Evolutionary conservation across 306 rosid species (phyloP), one percentile per base, ranked within the genome.

Genomic region (Cucumis melo): DNA sequence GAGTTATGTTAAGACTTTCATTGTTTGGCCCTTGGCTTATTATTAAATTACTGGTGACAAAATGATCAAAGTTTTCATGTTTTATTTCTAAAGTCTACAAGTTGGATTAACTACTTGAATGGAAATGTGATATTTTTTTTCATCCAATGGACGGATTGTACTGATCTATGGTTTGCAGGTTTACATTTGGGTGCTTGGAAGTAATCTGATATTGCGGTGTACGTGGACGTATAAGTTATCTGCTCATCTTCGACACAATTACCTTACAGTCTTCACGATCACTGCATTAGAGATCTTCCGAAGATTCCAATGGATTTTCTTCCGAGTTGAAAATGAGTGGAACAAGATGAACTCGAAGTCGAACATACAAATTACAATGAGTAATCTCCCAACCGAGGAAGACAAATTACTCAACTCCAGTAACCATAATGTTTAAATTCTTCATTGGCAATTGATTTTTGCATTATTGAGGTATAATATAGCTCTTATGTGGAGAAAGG

Each of bases 171-270:
- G 76, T 34, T 27, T 79, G 82, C 97, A 95, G 99, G 96, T 95
- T 61, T 92, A 88, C 80, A 36, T 90, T 78, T 95, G 99, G 99
- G 99, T 92, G 83, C 82, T 95, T 56, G 89, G 89, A 75, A 95
- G 98, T 86, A 95, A 95, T 85, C 89, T 92, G 82, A 72, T 95
- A 77, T 73, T 95, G 81, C 98, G 99, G 42, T 95, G 99, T 86
- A 87, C 99, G 0, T 95, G 99, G 99, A 95, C 99, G n/a, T 95
- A 95, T 84, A 95, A 95, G 92, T 87, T 95, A 36, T 95, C 99
- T 68, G 89, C 99, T 46, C 99, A 95, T 92, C 97, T 95, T 70
- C 99, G 99, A 38, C 96, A 95, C 86, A 95, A 95, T 79, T 91
- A 95, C 78, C 89, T 92, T 46, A 95, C 99, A 0, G 96, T 95